Evolutionary conservation across 176 grass and related monocot genomes (phyloP), one percentile per base, ranked within the genome.

Genomic region (Chloris gayana): DNA sequence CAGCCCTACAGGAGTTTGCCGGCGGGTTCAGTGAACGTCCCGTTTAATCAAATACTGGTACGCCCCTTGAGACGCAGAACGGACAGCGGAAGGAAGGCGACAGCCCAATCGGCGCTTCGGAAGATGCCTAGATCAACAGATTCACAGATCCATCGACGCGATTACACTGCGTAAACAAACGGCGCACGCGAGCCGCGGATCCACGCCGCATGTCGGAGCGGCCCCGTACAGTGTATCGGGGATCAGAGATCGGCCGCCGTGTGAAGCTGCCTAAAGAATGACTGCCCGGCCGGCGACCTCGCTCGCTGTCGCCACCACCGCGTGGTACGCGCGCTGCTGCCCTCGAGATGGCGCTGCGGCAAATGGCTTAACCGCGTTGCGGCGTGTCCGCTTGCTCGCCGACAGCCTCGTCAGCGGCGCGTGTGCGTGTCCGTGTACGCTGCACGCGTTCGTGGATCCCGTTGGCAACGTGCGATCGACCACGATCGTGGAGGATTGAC

Each of bases 391-490:
- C 44, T 35, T 60, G 82, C 74, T 70, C 15, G 35, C 83, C 68
- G 75, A 85, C 75, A 73, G 45, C 58, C 57, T 32, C 67, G 68
- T 78, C 67, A 79, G 57, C 32, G 75, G 58, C 14, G 29, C 72
- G 72, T 12, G 47, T 1, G 61, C 46, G 12, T 15, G 19, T 24
- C 68, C 72, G 42, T 64, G 14, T 22, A 5, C 44, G 9, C 27
- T 19, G 31, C 2, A 42, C 58, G 9, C 63, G n/a, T 14, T 61
- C 14, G 58, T 44, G 21, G 83, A 72, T 85, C 25, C 31, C 65
- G 14, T 13, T 6, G 15, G 59, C 26, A 66, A 57, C 83, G 46
- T 73, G 83, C 49, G 38, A 14, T 70, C 34, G 26, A 49, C 68
- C 75, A 66, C 79, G 75, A 66, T 73, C 57, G 67, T 22, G 66